These are phyloP conservation scores for Linderina pennispora DNA, from an alignment of 192 early-diverging fungal genomes.

Conservation along the genomic window DNA sequence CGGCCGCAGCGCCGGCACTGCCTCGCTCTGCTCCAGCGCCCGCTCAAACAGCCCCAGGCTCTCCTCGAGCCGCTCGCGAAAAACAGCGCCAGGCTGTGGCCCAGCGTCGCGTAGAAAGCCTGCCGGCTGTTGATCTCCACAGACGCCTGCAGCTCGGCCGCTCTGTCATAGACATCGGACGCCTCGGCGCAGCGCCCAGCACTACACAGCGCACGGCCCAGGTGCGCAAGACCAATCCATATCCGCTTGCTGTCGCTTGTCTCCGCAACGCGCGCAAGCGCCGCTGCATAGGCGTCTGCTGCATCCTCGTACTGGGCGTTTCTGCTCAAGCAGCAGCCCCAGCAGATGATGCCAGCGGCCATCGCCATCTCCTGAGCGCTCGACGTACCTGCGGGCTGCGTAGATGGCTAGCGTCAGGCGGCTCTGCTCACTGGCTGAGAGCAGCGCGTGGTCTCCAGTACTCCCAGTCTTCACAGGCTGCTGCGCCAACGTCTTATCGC, in stretches of 20 bases:
- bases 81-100: conserved; percentile 70
- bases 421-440: conserved; percentile 30
- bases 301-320: conserved; percentile 63
- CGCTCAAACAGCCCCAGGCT: conserved; percentile 69
- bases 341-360: conserved; percentile 43
- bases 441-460: too few species aligned
- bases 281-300: conserved; percentile 54
- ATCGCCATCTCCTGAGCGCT: conserved; percentile 11
- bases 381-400: conserved; percentile 27
- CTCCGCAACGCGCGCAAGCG: conserved; percentile 14
- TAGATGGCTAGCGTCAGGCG: conserved; percentile 31
- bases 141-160: conserved; percentile 4
- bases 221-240: conserved; percentile 53
- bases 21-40: conserved; percentile 49
- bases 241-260: conserved; percentile 21
- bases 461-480: too few species aligned
- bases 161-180: conserved; percentile 47
- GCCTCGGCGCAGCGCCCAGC: conserved; percentile 54
- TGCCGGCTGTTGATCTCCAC: conserved; percentile 16
- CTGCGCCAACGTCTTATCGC: conserved; percentile 2
- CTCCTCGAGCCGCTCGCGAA: conserved; percentile 61
- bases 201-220: conserved; percentile 64
- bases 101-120: conserved; percentile 34
- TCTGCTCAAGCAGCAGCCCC: conserved; percentile 70
- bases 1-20: conserved; percentile 49